Evolutionary conservation across 176 grass and related monocot genomes (phyloP).

Genomic region (Hsuehochloa calcarea): DNA sequence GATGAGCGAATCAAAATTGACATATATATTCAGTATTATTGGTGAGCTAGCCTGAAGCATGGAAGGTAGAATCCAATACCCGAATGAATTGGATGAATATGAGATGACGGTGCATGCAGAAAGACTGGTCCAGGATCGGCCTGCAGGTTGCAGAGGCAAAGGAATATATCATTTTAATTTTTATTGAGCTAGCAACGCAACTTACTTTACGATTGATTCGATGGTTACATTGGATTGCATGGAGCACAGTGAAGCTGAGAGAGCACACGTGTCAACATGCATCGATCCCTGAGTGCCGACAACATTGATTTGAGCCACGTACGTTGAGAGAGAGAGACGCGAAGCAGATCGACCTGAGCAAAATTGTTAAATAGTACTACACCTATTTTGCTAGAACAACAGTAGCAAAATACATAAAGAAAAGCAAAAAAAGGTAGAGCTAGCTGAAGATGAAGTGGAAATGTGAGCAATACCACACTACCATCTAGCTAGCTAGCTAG

Average conservation of each 20-base stretch:
- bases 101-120: not conserved
- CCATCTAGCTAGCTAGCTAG: not conserved
- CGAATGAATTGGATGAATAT: not conserved
- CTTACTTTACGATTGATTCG: not conserved
- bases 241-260: not conserved
- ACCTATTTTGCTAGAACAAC: not conserved
- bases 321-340: too few species aligned
- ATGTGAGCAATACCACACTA: constrained; percentile 26
- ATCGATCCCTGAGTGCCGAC: too few species aligned
- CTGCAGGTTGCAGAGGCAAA: not conserved
- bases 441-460: constrained; percentile 6
- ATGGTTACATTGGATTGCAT: not conserved
- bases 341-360: not conserved
- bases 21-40: not conserved
- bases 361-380: not conserved
- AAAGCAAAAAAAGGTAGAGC: not conserved
- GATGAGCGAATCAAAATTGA: too few species aligned
- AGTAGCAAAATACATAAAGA: not conserved
- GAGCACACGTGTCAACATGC: too few species aligned
- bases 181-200: not conserved
- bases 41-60: not conserved
- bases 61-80: not conserved
- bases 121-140: not conserved
- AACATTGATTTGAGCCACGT: too few species aligned
- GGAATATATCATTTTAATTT: not conserved